Conservation (phyloP, 805 yeast species). For the Myxozyma vanderwaltii region DNA sequence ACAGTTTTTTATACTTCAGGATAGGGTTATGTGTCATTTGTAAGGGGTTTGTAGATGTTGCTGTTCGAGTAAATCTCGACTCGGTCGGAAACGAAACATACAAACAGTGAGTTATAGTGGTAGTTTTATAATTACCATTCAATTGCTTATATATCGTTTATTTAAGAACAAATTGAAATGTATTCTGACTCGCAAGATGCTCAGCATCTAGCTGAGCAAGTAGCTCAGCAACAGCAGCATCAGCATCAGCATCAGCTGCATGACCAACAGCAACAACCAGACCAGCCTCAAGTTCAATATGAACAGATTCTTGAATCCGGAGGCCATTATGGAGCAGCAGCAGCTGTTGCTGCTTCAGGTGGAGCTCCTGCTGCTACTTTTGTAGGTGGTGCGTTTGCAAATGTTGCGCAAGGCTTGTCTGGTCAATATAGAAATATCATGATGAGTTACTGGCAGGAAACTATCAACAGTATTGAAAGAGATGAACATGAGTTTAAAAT, state of each 20-base stretch:
- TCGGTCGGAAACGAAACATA: too few species aligned
- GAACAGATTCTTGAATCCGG: constrained; percentile 33
- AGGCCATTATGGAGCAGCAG: constrained; percentile 36
- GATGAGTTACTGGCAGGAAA: constrained; percentile 97
- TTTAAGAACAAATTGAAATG: neutral
- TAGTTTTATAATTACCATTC: too few species aligned
- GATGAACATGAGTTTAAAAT: constrained; percentile 89
- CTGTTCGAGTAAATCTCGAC: neutral
- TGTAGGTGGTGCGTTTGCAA: constrained; percentile 67
- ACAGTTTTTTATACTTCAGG: too few species aligned
- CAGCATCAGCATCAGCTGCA: constrained; percentile 11
- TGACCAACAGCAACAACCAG: constrained; percentile 3
- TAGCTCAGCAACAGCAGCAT: constrained; percentile 12
- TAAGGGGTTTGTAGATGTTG: neutral
- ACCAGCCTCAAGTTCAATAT: constrained; percentile 24
- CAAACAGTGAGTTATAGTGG: too few species aligned
- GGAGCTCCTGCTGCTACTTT: constrained; percentile 34
- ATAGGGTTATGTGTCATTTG: neutral
- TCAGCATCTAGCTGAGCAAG: constrained; percentile 11
- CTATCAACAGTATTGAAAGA: constrained; percentile 86
- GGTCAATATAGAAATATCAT: constrained; percentile 83
- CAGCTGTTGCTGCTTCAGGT: constrained; percentile 35
- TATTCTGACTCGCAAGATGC: constrained; percentile 9
- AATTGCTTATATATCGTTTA: too few species aligned
- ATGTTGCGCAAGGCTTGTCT: constrained; percentile 88